Evolutionary conservation across 257 asterid species (phyloP), one percentile per base, ranked within the genome.

Genomic region (Nicotiana benthamiana): DNA sequence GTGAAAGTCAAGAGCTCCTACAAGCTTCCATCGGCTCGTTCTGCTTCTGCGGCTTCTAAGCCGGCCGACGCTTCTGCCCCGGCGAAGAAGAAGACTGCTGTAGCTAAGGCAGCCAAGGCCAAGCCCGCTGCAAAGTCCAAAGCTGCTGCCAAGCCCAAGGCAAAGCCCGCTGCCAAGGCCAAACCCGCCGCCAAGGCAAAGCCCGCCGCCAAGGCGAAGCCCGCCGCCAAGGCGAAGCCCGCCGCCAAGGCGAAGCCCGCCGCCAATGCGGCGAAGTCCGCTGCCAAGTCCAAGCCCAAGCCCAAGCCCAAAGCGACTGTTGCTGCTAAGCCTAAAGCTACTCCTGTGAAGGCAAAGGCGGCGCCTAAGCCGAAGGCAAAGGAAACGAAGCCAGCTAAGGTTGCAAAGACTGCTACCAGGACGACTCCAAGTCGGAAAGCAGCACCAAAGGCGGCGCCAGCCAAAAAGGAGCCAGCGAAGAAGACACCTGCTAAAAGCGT

Each of bases 1-100:
- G 91, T 86, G 7, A 95, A 92, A 18, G 89, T 93, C 1, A 95
- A 93, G 84, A 86, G 53, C 75, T 93, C 98, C 5, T 95, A 77
- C 78, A 95, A 95, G 82, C 87, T 88, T 7, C 85, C 91, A 1
- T 66, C 90, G 4, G 7, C 51, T n/a, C 79, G 82, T 9, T 10
- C 93, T 17, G 66, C 18, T n/a, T 74, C 89, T 20, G 61, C 88
- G 3, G 78, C 85, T 59, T 15, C 92, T 15, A 83, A 83, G 9
- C 79, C 89, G 34, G 88, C 78, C 9, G 70, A 51, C 22, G 61
- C 87, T 28, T 22, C 75, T 0, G 85, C 87, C 12, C 65, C 66
- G 17, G 34, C 78, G 4, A 85, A 85, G 84, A 70, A 70, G 77
- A 82, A 27, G 43, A 52, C 80, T 62, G 51, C 74, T 4, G 61